phyloP scores from a whole-genome alignment of 2,329 filamentous ascomycete genomes.

The Fusarium sterilihyphosum region DNA sequence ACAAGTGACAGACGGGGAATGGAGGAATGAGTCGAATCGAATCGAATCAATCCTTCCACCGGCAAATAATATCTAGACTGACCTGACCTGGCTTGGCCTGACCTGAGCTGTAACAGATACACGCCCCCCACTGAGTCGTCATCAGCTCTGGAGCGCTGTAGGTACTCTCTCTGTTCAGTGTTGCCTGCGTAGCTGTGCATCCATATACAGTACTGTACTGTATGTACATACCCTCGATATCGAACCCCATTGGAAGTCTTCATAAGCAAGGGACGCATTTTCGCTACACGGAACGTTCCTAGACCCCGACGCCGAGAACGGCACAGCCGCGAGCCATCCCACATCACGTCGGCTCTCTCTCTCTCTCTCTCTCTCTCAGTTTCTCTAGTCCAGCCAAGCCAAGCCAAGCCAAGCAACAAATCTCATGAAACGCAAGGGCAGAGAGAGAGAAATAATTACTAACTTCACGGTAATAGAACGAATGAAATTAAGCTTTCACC shows the following conservation, averaged over 20 bases:
- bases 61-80: neutral
- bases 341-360: neutral
- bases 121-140: constrained; percentile 16
- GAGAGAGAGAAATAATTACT: neutral
- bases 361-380: neutral
- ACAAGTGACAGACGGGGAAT: constrained; percentile 20
- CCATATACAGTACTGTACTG: neutral
- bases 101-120: neutral
- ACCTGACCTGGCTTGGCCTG: neutral
- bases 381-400: neutral
- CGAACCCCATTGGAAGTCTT: neutral
- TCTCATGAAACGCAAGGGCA: neutral
- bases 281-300: neutral
- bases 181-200: neutral
- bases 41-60: neutral
- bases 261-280: neutral
- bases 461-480: neutral
- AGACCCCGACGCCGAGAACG: constrained; percentile 6
- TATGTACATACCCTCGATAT: neutral
- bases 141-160: neutral
- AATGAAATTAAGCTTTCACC: constrained; percentile 29
- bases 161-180: neutral
- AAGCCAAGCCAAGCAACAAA: neutral
- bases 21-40: neutral
- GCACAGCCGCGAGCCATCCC: neutral